A percentile compares a stretch with the other conserved stretches of the same genome.
phyloP scores from a whole-genome alignment of 768 basidiomycete species.

The Trametes elegans region DNA sequence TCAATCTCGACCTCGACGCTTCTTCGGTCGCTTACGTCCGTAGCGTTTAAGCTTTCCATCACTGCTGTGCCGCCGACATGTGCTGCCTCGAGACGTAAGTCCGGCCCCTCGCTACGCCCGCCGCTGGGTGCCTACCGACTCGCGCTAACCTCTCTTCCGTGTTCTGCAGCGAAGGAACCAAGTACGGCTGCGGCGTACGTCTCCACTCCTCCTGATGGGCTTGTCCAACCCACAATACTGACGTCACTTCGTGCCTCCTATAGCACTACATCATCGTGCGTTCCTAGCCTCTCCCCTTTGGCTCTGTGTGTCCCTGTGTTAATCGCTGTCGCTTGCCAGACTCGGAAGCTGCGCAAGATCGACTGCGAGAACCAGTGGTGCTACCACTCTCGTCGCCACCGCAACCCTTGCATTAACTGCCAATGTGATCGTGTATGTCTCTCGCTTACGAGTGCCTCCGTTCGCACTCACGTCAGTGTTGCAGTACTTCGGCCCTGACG shows the following conservation, averaged over 20 bases:
- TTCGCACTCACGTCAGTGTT: not conserved
- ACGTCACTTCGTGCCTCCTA: conserved; percentile 21
- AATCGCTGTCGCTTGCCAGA: conserved; percentile 36
- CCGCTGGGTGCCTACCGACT: conserved; percentile 8
- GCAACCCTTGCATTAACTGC: conserved; percentile 41
- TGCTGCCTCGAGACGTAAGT: conserved; percentile 40
- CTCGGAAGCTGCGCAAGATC: conserved; percentile 45
- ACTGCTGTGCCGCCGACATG: conserved; percentile 28
- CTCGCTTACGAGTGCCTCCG: conserved; percentile 1
- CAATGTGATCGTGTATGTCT: conserved; percentile 43
- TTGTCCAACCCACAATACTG: conserved; percentile 21
- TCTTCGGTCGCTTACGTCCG: conserved; percentile 11
- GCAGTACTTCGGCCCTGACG: conserved; percentile 75
- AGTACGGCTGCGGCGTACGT: conserved; percentile 64
- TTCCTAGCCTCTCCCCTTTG: conserved; percentile 20
- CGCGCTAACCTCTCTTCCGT: conserved; percentile 26
- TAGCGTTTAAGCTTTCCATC: conserved; percentile 18
- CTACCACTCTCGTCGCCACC: conserved; percentile 39
- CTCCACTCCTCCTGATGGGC: conserved; percentile 10
- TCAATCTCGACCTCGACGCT: conserved; percentile 14
- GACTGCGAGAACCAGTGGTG: conserved; percentile 54
- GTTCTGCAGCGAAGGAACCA: conserved; percentile 62
- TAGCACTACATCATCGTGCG: conserved; percentile 71
- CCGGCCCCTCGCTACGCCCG: conserved; percentile 15
- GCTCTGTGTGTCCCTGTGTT: conserved; percentile 6